Evolutionary conservation across 768 basidiomycete species (phyloP).

Genomic region (Pholiota molesta): DNA sequence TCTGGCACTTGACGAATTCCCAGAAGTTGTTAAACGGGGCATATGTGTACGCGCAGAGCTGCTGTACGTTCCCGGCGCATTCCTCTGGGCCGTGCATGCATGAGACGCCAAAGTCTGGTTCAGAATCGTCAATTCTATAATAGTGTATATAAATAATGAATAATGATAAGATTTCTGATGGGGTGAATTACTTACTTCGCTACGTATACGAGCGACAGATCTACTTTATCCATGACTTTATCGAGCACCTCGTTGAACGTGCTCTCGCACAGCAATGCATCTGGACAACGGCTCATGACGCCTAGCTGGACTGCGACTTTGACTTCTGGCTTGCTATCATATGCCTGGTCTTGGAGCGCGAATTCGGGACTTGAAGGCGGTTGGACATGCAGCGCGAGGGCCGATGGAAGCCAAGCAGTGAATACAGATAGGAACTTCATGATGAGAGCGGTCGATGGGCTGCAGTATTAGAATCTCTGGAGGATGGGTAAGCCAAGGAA

Average conservation of each 20-base stretch:
- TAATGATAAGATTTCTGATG: slow-evolving; percentile 10
- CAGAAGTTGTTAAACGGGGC: slow-evolving; percentile 67
- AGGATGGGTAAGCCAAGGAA: slow-evolving; percentile 7
- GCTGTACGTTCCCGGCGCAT: slow-evolving; percentile 88
- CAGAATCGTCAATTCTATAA: slow-evolving; percentile 61
- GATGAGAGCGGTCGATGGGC: slow-evolving; percentile 1
- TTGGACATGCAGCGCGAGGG: slow-evolving; percentile 8
- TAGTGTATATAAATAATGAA: neutral
- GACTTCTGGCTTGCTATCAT: slow-evolving; percentile 22
- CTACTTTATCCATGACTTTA: slow-evolving; percentile 63
- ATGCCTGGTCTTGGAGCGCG: slow-evolving; percentile 6
- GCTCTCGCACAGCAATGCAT: slow-evolving; percentile 80
- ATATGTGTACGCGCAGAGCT: slow-evolving; percentile 78
- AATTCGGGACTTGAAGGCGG: neutral
- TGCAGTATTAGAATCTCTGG: slow-evolving; percentile 1
- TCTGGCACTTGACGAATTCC: slow-evolving; percentile 83
- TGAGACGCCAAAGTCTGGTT: slow-evolving; percentile 72
- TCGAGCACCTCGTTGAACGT: slow-evolving; percentile 74
- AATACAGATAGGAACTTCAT: slow-evolving; percentile 8
- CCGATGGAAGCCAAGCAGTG: slow-evolving; percentile 5
- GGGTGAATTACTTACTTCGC: slow-evolving; percentile 54
- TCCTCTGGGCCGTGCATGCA: slow-evolving; percentile 84
- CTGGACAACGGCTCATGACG: slow-evolving; percentile 69
- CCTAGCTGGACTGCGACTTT: slow-evolving; percentile 54
- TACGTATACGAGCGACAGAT: slow-evolving; percentile 73